Base-by-base conservation (phyloP, 2,329 filamentous ascomycete genomes). In the Hortaea sp. region DNA sequence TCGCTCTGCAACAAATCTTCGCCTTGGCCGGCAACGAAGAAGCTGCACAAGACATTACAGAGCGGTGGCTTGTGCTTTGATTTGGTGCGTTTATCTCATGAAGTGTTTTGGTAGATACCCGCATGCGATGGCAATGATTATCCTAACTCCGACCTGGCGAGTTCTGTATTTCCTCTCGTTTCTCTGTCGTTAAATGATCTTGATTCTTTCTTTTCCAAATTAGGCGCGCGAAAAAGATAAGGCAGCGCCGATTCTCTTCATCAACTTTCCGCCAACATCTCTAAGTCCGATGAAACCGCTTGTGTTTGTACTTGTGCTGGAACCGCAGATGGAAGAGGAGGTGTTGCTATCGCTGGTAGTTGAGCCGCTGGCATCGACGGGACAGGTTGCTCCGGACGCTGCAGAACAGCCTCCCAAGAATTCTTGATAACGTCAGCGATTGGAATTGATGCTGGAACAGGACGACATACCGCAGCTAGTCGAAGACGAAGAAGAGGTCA, bases 1-100 rank as follows among this genome's bases (percentile, higher is more conserved):
- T 82, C 65, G 84, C 85, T 29, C 65, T 89, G 53, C 78, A 86
- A 64, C 76, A 71, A 29, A 77, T 88, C 42, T 83, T 83, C 61
- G 72, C 77, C 9, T 66, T 82, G 39, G 74, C 73, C 45, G 85
- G 83, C 10, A 81, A 88, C 63, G 61, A 74, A 11, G 68, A 73
- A 47, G 72, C 75, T 10, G 84, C 84, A 7, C 73, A 71, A 59
- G 67, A 66, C 28, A 66, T 89, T 43, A 82, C 82, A 5, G 72
- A 78, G 51, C 68, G 72, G 55, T 84, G 63, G 53, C 57, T 75
- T 20, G 68, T 73, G n/a, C 59, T 74, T 20, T 67, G 52, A 62
- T 5, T 27, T 11, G 9, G n/a, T 12, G 32, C 32, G 32, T 9
- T 35, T 35, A 12, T 12, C 9, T 35, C 32, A 10, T 9, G 32